Percentiles rank a stretch among this genome's conserved stretches.
These are phyloP conservation scores for Boletus calvinii DNA, from an alignment of 1,284 basidiomycete species.

Conservation along the genomic window DNA sequence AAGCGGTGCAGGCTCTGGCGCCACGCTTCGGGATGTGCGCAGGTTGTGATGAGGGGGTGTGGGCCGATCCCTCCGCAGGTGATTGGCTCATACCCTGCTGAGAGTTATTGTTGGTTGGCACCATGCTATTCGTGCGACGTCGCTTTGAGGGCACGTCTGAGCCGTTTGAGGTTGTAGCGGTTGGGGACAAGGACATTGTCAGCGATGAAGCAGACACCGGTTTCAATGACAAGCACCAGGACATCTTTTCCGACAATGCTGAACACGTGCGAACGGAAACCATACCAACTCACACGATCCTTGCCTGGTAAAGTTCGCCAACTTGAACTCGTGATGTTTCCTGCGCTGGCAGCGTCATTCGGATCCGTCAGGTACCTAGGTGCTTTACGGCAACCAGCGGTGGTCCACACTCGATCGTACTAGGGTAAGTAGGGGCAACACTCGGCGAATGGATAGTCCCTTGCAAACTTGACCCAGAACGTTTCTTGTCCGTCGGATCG, in stretches of 20 bases:
- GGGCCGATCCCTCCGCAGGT: slow-evolving; percentile 20
- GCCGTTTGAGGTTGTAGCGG: slow-evolving; percentile 30
- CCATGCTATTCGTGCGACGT: slow-evolving; percentile 34
- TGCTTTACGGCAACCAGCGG: slow-evolving; percentile 3
- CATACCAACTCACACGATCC: slow-evolving; percentile 17
- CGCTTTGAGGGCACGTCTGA: slow-evolving; percentile 37
- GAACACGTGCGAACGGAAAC: slow-evolving; percentile 22
- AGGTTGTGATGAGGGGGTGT: slow-evolving; percentile 20
- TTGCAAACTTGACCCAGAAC: too few relatives aligned
- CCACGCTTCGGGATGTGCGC: slow-evolving; percentile 77
- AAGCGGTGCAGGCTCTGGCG: slow-evolving; percentile 76
- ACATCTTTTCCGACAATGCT: slow-evolving; percentile 13
- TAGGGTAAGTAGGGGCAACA: too few relatives aligned
- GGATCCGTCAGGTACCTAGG: neutral
- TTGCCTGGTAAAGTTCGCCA: neutral
- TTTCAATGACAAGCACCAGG: slow-evolving; percentile 13
- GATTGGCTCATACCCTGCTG: slow-evolving; percentile 29
- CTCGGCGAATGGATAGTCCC: too few relatives aligned
- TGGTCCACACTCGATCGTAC: too few relatives aligned
- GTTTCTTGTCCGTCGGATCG: neutral
- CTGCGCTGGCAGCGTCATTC: too few relatives aligned
- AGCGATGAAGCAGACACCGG: slow-evolving; percentile 15
- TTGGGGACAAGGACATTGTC: slow-evolving; percentile 38
- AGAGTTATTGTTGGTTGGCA: slow-evolving; percentile 11
- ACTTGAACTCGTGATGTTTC: too few relatives aligned